Conservation (phyloP, 2,329 filamentous ascomycete species). For the Alternaria hordeiaustralica region DNA sequence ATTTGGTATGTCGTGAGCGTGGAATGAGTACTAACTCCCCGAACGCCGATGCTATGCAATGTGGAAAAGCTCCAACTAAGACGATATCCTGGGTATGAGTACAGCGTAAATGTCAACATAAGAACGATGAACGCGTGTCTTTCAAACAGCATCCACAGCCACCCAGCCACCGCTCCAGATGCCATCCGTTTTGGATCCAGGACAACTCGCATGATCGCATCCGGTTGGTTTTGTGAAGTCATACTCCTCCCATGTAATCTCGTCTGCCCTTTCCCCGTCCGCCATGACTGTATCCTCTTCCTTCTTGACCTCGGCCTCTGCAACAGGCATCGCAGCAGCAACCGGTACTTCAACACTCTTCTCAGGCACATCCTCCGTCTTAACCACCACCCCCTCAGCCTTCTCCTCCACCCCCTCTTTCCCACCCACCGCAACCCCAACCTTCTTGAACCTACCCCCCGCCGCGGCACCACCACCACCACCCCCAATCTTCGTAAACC, state of each 20-base stretch:
- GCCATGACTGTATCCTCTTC: slow-evolving; percentile 30
- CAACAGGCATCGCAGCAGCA: background rate
- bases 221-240: slow-evolving; percentile 60
- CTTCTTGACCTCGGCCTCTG: slow-evolving; percentile 14
- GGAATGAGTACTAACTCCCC: background rate
- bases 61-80: no score
- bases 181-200: slow-evolving; percentile 31
- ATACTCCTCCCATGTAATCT: slow-evolving; percentile 55
- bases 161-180: slow-evolving; percentile 59
- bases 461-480: slow-evolving; percentile 23
- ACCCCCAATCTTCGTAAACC: slow-evolving; percentile 40
- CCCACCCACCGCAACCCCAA: slow-evolving; percentile 56
- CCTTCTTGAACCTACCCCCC: slow-evolving; percentile 71
- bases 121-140: background rate
- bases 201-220: slow-evolving; percentile 47
- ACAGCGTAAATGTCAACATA: background rate
- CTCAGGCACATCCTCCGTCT: slow-evolving; percentile 44
- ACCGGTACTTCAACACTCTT: slow-evolving; percentile 33
- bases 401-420: background rate
- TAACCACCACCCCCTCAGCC: slow-evolving; percentile 1
- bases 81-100: no score
- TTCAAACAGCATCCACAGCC: slow-evolving; percentile 5
- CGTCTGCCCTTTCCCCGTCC: slow-evolving; percentile 29
- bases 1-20: background rate
- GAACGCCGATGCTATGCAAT: background rate